Base-by-base conservation (phyloP, 2,329 filamentous ascomycete species). In the Calonectria pseudoturangicola region DNA sequence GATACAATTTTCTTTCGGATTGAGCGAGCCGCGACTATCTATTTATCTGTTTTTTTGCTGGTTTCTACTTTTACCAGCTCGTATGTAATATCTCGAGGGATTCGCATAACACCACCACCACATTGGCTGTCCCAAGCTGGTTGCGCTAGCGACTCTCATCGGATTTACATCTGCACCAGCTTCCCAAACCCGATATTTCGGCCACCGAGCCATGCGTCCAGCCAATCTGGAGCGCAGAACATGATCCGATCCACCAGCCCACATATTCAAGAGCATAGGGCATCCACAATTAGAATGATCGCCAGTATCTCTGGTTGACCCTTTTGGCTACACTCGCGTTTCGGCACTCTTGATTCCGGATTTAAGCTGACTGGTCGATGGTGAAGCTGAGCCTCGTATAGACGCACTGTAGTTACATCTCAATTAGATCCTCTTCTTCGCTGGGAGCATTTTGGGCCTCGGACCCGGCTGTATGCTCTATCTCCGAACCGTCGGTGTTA, bases 391-490 rank as follows among this genome's bases (percentile, higher is more conserved):
- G 47, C 25, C 33, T 36, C 33, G 33, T 36, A 36, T 36, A 36
- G 33, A 36, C 33, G 33, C 33, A 36, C 7, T 28, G 13, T 18
- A 18, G 50, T 72, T 69, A 68, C 41, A 70, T 12, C 56, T 73
- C 75, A 25, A 78, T 78, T 60, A 78, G 48, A 16, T 68, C 43
- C 7, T 50, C 74, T 21, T 75, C 73, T 12, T 36, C 56, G n/a
- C 4, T n/a, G 41, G 21, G 8, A 36, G 9, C 12, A 4, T 41
- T 5, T 16, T 43, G 30, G 9, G 25, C 25, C 43, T 60, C 51
- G 43, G 28, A 16, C 54, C 54, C 54, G 54, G 33, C 36, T 18
- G 21, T 41, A 16, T 41, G 54, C 15, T 21, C 18, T 27, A 47
- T 54, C 36, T 71, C 68, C 30, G 28, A 9, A 25, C 4, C 21